Conservation (phyloP, 2,329 filamentous ascomycete species). For the Stromatinia cepivora region DNA sequence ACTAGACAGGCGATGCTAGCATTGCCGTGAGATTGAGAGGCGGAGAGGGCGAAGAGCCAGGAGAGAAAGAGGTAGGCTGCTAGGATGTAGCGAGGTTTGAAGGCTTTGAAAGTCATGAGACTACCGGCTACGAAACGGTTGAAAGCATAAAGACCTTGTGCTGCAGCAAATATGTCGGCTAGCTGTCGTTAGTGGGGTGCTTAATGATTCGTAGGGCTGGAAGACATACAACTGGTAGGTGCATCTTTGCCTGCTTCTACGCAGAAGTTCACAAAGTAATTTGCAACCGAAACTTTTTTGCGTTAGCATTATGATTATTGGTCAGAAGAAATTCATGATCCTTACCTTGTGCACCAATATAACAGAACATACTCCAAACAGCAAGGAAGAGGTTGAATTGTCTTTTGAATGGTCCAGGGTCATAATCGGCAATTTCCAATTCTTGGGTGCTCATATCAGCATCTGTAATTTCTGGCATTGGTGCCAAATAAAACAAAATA, state of each 20-base stretch:
- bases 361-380: conserved; percentile 75
- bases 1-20: conserved; percentile 59
- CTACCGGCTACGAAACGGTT: conserved; percentile 69
- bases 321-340: rapidly evolving
- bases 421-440: conserved; percentile 43
- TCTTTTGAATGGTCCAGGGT: conserved; percentile 64
- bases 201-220: not conserved
- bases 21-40: conserved; percentile 16
- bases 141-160: conserved; percentile 71
- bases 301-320: not conserved
- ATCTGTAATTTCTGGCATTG: conserved; percentile 72
- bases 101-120: conserved; percentile 63
- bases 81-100: conserved; percentile 64
- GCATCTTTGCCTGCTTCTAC: conserved; percentile 55
- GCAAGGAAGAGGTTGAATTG: conserved; percentile 77
- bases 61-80: conserved; percentile 62
- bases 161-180: conserved; percentile 53
- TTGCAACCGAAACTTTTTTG: conserved; percentile 54
- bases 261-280: conserved; percentile 73
- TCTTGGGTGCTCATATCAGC: conserved; percentile 68
- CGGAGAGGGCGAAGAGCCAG: conserved; percentile 51
- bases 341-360: conserved; percentile 64
- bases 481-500: conserved; percentile 62
- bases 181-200: conserved; percentile 48
- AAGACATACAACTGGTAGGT: conserved; percentile 36